Conservation (phyloP, 768 basidiomycete species). For the Rhizopogon vinicolor region DNA sequence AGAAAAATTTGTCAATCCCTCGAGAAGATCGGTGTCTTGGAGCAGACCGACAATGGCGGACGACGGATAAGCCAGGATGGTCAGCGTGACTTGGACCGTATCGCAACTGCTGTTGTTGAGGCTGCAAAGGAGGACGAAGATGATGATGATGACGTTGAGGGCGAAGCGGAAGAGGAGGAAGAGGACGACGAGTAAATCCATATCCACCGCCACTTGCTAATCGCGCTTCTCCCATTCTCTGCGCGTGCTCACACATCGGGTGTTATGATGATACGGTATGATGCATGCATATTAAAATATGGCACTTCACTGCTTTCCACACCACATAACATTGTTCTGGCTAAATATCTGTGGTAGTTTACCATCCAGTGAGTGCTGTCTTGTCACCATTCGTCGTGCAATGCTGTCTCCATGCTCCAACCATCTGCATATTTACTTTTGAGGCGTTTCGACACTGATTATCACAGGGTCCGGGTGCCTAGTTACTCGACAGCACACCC, state of each 20-base stretch:
- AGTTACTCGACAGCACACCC: background rate
- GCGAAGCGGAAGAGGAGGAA: conserved; percentile 59
- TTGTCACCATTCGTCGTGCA: too few species aligned
- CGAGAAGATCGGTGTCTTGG: conserved; percentile 98
- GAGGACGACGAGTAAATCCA: conserved; percentile 38
- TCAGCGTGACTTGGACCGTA: conserved; percentile 91
- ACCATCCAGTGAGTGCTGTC: background rate
- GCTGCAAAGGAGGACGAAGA: conserved; percentile 68
- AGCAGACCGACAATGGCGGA: conserved; percentile 90
- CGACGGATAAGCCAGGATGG: conserved; percentile 96
- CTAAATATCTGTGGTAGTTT: background rate
- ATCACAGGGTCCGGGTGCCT: background rate
- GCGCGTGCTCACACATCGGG: conserved; percentile 15
- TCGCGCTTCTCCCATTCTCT: conserved; percentile 16
- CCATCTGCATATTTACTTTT: too few species aligned
- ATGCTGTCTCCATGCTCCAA: background rate
- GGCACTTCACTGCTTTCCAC: conserved; percentile 13
- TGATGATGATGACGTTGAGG: conserved; percentile 59
- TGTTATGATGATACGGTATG: conserved; percentile 37
- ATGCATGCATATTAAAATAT: conserved; percentile 30
- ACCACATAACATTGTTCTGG: background rate
- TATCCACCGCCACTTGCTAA: conserved; percentile 12
- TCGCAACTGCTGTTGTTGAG: conserved; percentile 87
- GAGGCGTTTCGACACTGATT: background rate
- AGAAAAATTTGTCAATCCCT: conserved; percentile 94